These are phyloP conservation scores for Calycina herbarum DNA, from an alignment of 2,329 filamentous ascomycete genomes.

Conservation along the genomic window DNA sequence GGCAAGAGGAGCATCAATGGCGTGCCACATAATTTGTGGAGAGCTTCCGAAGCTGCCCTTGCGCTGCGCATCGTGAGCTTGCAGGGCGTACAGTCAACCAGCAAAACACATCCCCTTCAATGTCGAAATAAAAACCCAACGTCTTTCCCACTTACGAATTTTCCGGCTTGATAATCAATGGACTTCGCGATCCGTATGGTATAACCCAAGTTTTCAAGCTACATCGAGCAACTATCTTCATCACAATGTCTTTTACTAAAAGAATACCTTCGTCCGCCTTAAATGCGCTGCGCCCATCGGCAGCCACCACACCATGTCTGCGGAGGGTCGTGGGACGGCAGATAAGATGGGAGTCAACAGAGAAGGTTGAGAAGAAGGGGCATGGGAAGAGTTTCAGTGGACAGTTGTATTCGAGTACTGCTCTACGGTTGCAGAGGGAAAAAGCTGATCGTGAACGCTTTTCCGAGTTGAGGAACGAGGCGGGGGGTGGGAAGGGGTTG, in stretches of 20 bases:
- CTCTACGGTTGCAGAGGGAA: slow-evolving; percentile 55
- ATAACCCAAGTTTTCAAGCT: not conserved
- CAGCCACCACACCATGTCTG: slow-evolving; percentile 25
- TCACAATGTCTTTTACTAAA: slow-evolving; percentile 29
- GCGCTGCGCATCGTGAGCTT: not conserved
- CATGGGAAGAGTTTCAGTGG: slow-evolving; percentile 50
- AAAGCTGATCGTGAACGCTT: slow-evolving; percentile 54
- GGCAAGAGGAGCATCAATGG: not conserved
- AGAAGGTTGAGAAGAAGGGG: slow-evolving; percentile 22
- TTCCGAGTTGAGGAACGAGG: slow-evolving; percentile 43
- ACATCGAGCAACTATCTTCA: not conserved
- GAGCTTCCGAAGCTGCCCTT: not conserved
- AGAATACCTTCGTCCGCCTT: slow-evolving; percentile 31
- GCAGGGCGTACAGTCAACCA: not conserved
- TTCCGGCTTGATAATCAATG: not conserved
- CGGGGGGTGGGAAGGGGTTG: slow-evolving; percentile 46
- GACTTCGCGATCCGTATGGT: not conserved
- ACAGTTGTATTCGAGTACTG: slow-evolving; percentile 60
- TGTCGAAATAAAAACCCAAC: not conserved
- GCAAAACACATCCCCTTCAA: not conserved
- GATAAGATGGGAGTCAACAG: slow-evolving; percentile 32
- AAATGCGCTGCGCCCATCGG: slow-evolving; percentile 23
- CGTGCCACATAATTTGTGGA: slow-evolving; percentile 2
- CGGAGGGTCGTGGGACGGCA: slow-evolving; percentile 20
- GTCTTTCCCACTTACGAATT: not conserved